Conservation (phyloP, 495 filamentous ascomycete genomes). For the Hypoxylon fragiforme region DNA sequence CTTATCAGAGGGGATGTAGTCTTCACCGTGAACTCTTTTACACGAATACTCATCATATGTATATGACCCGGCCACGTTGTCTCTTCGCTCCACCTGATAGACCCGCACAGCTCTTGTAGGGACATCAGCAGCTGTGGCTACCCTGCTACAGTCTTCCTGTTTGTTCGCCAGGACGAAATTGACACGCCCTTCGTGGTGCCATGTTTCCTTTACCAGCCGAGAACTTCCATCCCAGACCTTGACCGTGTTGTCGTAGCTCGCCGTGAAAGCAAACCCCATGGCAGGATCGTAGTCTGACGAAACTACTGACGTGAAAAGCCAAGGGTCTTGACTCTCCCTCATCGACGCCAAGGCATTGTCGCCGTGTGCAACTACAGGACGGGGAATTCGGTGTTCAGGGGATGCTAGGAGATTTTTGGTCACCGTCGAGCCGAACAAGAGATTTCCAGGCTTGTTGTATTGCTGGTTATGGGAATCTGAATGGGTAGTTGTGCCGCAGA, state of each 20-base stretch:
- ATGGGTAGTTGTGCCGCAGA: conserved; percentile 72
- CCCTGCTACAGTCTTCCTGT: conserved; percentile 39
- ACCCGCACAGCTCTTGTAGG: conserved; percentile 52
- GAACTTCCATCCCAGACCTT: conserved; percentile 67
- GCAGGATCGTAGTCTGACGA: conserved; percentile 68
- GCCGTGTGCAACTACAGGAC: conserved; percentile 54
- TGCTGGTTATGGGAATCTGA: conserved; percentile 76
- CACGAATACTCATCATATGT: conserved; percentile 48
- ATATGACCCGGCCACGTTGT: conserved; percentile 9
- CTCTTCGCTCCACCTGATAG: conserved; percentile 31
- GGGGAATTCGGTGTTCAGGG: conserved; percentile 67
- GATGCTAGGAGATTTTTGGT: conserved; percentile 62
- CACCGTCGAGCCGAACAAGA: conserved; percentile 68
- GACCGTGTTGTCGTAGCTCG: conserved; percentile 78
- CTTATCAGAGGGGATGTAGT: conserved; percentile 50
- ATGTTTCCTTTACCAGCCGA: conserved; percentile 51
- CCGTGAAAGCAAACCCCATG: conserved; percentile 67
- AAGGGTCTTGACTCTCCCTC: conserved; percentile 65
- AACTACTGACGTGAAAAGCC: conserved; percentile 76
- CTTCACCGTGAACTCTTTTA: conserved; percentile 49
- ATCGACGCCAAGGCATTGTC: conserved; percentile 61
- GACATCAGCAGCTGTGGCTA: conserved; percentile 58
- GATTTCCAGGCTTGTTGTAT: conserved; percentile 81
- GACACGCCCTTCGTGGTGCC: conserved; percentile 69
- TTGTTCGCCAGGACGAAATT: conserved; percentile 68